Base-by-base conservation (phyloP, 2,329 filamentous ascomycete genomes). In the Ascosphaera aggregata region DNA sequence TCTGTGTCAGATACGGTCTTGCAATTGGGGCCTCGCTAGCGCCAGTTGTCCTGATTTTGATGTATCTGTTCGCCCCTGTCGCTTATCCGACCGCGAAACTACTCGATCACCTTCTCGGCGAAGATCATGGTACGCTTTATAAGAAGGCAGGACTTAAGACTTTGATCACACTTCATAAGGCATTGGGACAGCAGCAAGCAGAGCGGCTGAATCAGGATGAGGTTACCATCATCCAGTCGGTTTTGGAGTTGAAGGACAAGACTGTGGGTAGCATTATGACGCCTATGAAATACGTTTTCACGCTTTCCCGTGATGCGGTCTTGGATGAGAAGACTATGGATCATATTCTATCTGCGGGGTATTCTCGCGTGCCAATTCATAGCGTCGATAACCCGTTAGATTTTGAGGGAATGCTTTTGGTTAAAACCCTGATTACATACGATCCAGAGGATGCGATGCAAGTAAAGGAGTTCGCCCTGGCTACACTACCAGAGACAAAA, bases 391-490 rank as follows among this genome's bases (percentile, higher is more conserved):
- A 85, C 50, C 65, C 71, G 1, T 71, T 71, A 41, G 86, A 98
- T 54, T 98, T 94, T 57, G 77, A 95, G 20, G 89, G 89, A 45
- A 98, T 98, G 86, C 71, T 98, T 4, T 64, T 98, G 8, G 89
- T 98, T 55, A 98, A 98, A 64, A 95, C 95, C 52, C 70, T 98
- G 43, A 98, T 98, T 51, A 95, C 89, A 0, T 98, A 98, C 54
- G 89, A 98, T 47, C 89, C 89, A 0, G 89, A 98, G 56, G 89
- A 98, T 52, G 72, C 70, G 51, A 80, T 79, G 51, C 73, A 73
- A 16, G 89, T 98, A 27, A 71, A 77, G 43, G 86, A 95, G 44
- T 94, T 98, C 53, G 76, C 84, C 5, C 66, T 98, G 38, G 89
- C 89, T 11, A 94, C 89, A 0, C 71, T 98, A 4, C 89, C 91